Base-by-base conservation (phyloP, 2,329 filamentous ascomycete species). In the Orbilia blumenaviensis region DNA sequence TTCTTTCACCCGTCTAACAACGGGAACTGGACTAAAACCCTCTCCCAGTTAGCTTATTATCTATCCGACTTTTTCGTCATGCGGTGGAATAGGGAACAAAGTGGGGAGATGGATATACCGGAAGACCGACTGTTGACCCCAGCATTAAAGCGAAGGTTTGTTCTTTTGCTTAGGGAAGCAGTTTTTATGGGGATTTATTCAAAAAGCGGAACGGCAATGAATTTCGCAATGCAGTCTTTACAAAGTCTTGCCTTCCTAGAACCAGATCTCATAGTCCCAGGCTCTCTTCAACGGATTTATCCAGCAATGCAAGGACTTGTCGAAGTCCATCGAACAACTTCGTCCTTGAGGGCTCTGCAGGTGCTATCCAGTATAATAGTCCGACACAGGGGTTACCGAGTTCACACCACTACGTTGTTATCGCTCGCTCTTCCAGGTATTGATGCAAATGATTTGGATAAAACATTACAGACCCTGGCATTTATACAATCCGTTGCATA, bases 1-100 rank as follows among this genome's bases (percentile, higher is more conserved):
- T 99, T 99, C 83, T 99, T 97, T 86, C 95, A 99, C 81, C 95
- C 95, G 1, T 99, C 95, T 1, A 99, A 99, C 82, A 92, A 94
- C 62, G 95, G 95, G 12, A 86, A 86, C 12, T 99, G 95, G 95
- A 96, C 94, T 0, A 93, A 89, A 80, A 91, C 94, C 78, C 85
- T 99, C 46, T 91, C 93, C 2, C 94, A 98, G 83, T 86, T 99
- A 64, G 92, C 95, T 3, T 94, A 94, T 82, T 97, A 96, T 83
- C 86, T 99, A 4, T 91, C 94, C 1, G 95, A 99, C 82, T 94
- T 96, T 80, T 99, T 99, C 82, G 92, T 99, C 46, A 95, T 96
- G 84, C 90, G 95, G 62, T 99, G 94, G 94, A 98, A 99, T 81
- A 89, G 94, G 62, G 95, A 99, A 83, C 91, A 92, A 81, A 96